Percentiles rank a stretch among this genome's conserved stretches.
These are phyloP conservation scores for Mycena capillaripes DNA, from an alignment of 768 basidiomycete genomes.

Conservation along the genomic window DNA sequence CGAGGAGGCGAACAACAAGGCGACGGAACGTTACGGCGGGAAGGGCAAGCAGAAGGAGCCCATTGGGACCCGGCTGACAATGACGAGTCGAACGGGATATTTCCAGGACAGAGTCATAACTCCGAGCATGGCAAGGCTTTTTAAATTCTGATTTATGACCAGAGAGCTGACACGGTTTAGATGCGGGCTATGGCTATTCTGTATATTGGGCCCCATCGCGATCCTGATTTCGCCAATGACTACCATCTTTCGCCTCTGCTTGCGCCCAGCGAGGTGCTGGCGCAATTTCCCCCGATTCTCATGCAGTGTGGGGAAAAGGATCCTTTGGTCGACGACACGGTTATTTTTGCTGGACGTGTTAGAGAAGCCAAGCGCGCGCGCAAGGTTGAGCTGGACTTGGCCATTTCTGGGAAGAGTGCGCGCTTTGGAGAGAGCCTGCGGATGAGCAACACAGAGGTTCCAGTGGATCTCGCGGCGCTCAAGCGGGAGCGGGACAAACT, in stretches of 20 bases:
- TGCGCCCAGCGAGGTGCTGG: constrained; percentile 85
- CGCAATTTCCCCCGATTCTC: constrained; percentile 93
- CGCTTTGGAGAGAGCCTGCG: constrained; percentile 73
- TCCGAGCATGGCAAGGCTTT: constrained; percentile 89
- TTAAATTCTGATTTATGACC: constrained; percentile 1
- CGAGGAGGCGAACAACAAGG: constrained; percentile 63
- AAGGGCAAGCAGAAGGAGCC: constrained; percentile 63
- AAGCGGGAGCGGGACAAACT: constrained; percentile 73
- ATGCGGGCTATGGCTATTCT: constrained; percentile 99
- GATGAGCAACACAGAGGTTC: constrained; percentile 64
- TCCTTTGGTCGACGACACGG: constrained; percentile 97
- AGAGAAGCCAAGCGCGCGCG: constrained; percentile 93
- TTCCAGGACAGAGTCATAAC: constrained; percentile 95
- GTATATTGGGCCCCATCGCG: constrained; percentile 93
- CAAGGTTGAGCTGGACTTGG: constrained; percentile 78
- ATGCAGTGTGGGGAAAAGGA: constrained; percentile 96
- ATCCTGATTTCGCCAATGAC: constrained; percentile 95
- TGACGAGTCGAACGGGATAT: constrained; percentile 95
- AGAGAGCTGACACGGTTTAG: constrained; percentile 58
- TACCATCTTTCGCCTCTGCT: constrained; percentile 97
- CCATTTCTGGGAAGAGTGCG: constrained; percentile 71
- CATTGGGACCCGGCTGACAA: constrained; percentile 90
- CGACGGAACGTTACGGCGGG: constrained; percentile 51
- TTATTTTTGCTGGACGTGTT: constrained; percentile 96
- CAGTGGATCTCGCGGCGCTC: constrained; percentile 55